Evolutionary conservation across 176 grass and related monocot species (phyloP).

Genomic region (Musa troglodytarum): DNA sequence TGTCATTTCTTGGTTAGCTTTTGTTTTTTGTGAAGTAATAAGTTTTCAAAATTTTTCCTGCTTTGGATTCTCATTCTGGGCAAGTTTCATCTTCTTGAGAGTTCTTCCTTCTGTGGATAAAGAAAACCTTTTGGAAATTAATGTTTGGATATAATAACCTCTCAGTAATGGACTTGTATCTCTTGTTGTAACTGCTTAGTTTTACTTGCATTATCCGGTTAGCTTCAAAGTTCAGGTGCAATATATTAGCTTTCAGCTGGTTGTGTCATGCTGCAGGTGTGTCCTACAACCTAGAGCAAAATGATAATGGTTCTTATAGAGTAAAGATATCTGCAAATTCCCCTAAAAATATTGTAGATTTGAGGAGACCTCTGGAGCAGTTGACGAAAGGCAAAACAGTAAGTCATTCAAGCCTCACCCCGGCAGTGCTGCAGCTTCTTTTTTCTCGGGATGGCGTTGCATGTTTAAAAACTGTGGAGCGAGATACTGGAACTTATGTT

Average conservation of each 20-base stretch:
- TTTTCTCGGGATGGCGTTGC: conserved; percentile 58
- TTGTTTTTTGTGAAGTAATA: background rate
- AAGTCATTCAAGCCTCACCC: conserved; percentile 54
- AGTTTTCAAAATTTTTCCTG: too few relatives aligned
- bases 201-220: background rate
- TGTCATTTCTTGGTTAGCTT: background rate
- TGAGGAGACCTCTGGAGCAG: conserved; percentile 62
- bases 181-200: background rate
- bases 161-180: too few relatives aligned
- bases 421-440: conserved; percentile 45
- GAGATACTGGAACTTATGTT: conserved; percentile 62
- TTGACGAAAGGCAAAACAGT: conserved; percentile 81
- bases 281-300: conserved; percentile 63
- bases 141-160: too few relatives aligned
- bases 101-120: too few relatives aligned
- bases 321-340: conserved; percentile 61
- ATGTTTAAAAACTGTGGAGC: conserved; percentile 52
- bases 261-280: conserved; percentile 38
- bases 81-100: too few relatives aligned
- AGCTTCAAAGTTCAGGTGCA: background rate
- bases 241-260: background rate
- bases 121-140: too few relatives aligned
- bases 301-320: conserved; percentile 43
- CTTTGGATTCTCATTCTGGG: too few relatives aligned
- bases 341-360: conserved; percentile 87